Evolutionary conservation across 2,329 filamentous ascomycete species (phyloP), one percentile per base, ranked within the genome.

Genomic region (Cladosporium sp.): DNA sequence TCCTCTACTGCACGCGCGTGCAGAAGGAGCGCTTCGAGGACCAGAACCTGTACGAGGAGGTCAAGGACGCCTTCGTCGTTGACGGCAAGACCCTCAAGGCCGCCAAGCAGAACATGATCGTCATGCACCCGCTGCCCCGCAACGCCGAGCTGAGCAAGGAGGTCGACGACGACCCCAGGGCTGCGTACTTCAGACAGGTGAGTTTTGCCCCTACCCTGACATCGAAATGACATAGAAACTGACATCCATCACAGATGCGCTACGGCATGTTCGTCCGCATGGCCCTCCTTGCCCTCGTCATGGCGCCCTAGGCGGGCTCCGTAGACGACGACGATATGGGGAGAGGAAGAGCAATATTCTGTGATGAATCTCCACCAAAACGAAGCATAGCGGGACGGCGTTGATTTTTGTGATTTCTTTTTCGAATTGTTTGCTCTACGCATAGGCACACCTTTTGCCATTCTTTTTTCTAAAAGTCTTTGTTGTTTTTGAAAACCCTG

Each of bases 121-220:
- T 99, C 57, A 84, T 99, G 84, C 93, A 99, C 73, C 93, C 93
- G 52, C 78, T 99, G 64, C 93, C 93, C 36, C 82, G 93, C 64
- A 97, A 97, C 66, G 84, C 86, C 59, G 93, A 99, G 79, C 85
- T 99, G 67, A 84, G 85, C 29, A 89, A 95, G 73, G 93, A 99
- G 76, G 90, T 99, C 43, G 93, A 99, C 72, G 96, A 95, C 74
- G 93, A 99, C 74, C 89, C 95, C 68, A 78, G 93, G 62, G 93
- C 93, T 53, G 92, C 93, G 50, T 99, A 99, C 77, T 99, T 99
- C 75, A 84, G 93, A 87, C 93, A 99, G 87, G 92, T 96, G 74
- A 83, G 88, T 80, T 55, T 47, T 32, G 17, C 9, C 9, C 17
- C 7, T 42, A 5, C 12, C 11, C n/a, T 4, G 8, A 7, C 15